These are phyloP conservation scores for Canariomyces notabilis DNA, from an alignment of 2,329 filamentous ascomycete genomes.

Conservation along the genomic window DNA sequence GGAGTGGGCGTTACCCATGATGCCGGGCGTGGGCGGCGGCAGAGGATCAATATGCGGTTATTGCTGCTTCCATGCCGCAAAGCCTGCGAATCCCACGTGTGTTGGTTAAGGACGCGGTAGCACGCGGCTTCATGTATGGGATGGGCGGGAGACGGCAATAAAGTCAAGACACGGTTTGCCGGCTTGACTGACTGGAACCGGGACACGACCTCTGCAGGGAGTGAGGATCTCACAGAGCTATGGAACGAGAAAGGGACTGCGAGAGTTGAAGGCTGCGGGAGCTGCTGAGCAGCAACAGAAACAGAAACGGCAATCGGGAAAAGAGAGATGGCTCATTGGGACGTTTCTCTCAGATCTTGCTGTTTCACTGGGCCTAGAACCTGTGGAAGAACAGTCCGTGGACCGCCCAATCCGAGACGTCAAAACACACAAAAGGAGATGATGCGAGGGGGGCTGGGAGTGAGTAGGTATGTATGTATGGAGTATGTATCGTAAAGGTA, in stretches of 20 bases:
- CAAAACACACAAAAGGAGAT: conserved; percentile 5
- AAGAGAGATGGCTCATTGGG: conserved; percentile 13
- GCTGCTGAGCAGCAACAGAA: conserved; percentile 3
- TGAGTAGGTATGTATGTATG: too few relatives aligned
- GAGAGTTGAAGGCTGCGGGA: conserved; percentile 3
- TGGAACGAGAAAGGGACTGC: background rate
- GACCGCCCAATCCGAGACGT: conserved; percentile 17
- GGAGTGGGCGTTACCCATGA: conserved; percentile 49
- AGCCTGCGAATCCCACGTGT: conserved; percentile 24
- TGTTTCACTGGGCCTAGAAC: conserved; percentile 11
- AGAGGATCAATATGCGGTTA: conserved; percentile 34
- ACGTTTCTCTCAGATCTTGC: conserved; percentile 18
- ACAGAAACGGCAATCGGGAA: background rate
- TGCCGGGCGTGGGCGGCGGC: conserved; percentile 25
- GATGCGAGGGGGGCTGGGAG: conserved; percentile 4
- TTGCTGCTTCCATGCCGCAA: conserved; percentile 38
- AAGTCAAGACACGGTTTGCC: conserved; percentile 19
- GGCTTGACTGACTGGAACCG: conserved; percentile 12
- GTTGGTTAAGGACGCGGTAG: conserved; percentile 26
- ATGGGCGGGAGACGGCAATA: conserved; percentile 17
- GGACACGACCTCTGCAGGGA: background rate
- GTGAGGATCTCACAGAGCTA: too few relatives aligned
- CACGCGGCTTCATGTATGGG: conserved; percentile 29
- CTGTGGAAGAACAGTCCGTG: conserved; percentile 2
- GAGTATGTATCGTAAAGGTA: too few relatives aligned